These are phyloP conservation scores for Amanita rubescens DNA, from an alignment of 768 basidiomycete species.

Conservation along the genomic window DNA sequence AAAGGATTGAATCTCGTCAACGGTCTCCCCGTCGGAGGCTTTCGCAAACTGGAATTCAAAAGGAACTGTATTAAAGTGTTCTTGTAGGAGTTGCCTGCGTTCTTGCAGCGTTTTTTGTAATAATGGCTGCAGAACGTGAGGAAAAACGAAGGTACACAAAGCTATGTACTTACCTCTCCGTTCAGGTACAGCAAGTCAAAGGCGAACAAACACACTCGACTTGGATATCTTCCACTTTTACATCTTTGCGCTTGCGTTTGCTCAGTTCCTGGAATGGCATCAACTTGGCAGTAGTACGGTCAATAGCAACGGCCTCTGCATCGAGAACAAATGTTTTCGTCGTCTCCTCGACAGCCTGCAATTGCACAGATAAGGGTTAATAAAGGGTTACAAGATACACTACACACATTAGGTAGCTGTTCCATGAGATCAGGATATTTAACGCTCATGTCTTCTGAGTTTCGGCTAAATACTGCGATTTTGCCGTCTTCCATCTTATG, in stretches of 20 bases:
- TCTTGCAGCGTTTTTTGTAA: constrained; percentile 67
- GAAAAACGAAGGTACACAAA: not conserved
- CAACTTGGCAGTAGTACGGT: constrained; percentile 72
- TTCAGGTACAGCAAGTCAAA: constrained; percentile 97
- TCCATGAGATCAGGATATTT: constrained; percentile 99
- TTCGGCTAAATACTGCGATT: constrained; percentile 90
- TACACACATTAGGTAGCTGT: constrained; percentile 73
- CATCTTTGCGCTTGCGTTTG: constrained; percentile 92
- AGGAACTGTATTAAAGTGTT: constrained; percentile 75
- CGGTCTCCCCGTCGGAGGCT: constrained; percentile 80
- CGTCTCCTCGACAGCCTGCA: constrained; percentile 75
- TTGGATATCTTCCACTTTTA: constrained; percentile 95
- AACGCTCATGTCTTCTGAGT: constrained; percentile 98
- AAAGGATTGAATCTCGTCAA: constrained; percentile 92
- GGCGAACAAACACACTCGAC: constrained; percentile 93
- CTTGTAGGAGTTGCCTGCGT: constrained; percentile 66
- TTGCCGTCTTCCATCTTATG: constrained; percentile 78
- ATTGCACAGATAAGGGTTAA: not conserved
- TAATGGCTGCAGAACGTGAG: constrained; percentile 51
- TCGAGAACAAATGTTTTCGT: constrained; percentile 93
- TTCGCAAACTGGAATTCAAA: constrained; percentile 94
- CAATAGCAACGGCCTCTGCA: constrained; percentile 95
- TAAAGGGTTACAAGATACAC: not conserved
- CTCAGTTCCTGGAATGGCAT: constrained; percentile 99
- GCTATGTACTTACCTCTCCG: constrained; percentile 68